Evolutionary conservation across 164 flowering plant species (phyloP), one percentile per base, ranked within the genome.

Genomic region (Litsea cubeba): DNA sequence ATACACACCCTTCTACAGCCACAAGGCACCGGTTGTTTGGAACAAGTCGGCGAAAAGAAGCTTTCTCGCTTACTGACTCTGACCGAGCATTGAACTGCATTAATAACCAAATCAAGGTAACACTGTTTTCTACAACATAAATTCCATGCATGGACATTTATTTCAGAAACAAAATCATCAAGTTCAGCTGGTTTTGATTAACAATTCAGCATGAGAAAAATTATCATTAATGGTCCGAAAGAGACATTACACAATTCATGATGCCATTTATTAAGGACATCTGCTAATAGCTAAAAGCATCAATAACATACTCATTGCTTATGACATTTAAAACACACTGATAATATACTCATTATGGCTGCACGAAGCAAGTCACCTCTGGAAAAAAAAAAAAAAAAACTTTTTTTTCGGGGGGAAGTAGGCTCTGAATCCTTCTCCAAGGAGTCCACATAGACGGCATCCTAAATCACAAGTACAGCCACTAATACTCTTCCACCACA

Each of bases 1-100:
- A 72, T 24, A 51, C 88, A 76, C 88, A 95, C 99, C 99, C 99
- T 81, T 95, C 98, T 5, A 89, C 89, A 2, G 87, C 86, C 71
- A 93, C 90, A 69, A 93, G 83, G 78, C 98, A 95, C 65, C 99
- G 84, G 58, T 74, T 92, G n/a, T 90, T 89, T 40, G 93, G 97
- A 83, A 95, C 62, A 23, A 95, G 83, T 22, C 98, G 94, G 50
- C 93, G 93, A 76, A 95, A 95, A 70, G 98, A 92, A 67, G 98
- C 87, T 81, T 93, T 93, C 73, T 95, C 97, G 77, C 40, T 17
- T 49, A 92, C 40, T 18, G 99, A 87, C 79, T 95, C 98, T 26
- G 93, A 88, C 30, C 95, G 90, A 70, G 99, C 99, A 91, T 95
- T 95, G 80, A 95, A 95, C 98, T 93, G 93, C 71, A 85, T 30